A percentile compares a stretch with the other conserved stretches of the same genome.
These are phyloP conservation scores for Umbelopsis sp. DNA, from an alignment of 371 early-diverging fungal species.

Conservation along the genomic window DNA sequence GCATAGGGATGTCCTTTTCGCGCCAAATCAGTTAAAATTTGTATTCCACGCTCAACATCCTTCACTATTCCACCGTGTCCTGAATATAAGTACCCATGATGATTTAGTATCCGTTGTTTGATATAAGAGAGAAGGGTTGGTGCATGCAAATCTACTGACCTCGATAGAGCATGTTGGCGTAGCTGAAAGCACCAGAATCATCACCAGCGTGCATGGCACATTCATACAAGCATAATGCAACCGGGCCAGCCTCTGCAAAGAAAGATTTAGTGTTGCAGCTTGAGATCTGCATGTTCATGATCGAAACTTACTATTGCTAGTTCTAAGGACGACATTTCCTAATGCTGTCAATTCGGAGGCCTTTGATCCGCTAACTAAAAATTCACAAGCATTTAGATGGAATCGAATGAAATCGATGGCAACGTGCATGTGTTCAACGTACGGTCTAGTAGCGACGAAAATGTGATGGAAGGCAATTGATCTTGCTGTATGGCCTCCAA, in stretches of 20 bases:
- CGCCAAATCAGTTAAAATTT: constrained; percentile 42
- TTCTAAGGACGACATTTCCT: constrained; percentile 25
- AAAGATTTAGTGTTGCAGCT: background rate
- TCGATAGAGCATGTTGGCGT: constrained; percentile 49
- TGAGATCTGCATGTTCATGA: too few relatives aligned
- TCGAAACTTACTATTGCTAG: constrained; percentile 4
- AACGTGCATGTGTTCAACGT: background rate
- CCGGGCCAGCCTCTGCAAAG: constrained; percentile 33
- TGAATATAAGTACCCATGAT: background rate
- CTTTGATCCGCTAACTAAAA: constrained; percentile 18
- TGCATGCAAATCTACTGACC: constrained; percentile 15
- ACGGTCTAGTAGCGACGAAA: constrained; percentile 25
- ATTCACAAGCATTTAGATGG: background rate
- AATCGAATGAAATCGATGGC: background rate
- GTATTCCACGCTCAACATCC: constrained; percentile 38
- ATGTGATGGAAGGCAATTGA: background rate
- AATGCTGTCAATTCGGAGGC: constrained; percentile 22
- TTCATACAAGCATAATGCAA: constrained; percentile 42
- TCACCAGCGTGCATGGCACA: constrained; percentile 49
- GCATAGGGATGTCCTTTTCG: constrained; percentile 54
- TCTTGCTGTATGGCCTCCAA: constrained; percentile 27
- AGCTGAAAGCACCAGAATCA: constrained; percentile 51
- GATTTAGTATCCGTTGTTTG: background rate
- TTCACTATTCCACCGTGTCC: constrained; percentile 42
- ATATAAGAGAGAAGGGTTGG: too few relatives aligned